Conservation (phyloP, 441 rosid genomes). For the Arabidopsis hybrid region DNA sequence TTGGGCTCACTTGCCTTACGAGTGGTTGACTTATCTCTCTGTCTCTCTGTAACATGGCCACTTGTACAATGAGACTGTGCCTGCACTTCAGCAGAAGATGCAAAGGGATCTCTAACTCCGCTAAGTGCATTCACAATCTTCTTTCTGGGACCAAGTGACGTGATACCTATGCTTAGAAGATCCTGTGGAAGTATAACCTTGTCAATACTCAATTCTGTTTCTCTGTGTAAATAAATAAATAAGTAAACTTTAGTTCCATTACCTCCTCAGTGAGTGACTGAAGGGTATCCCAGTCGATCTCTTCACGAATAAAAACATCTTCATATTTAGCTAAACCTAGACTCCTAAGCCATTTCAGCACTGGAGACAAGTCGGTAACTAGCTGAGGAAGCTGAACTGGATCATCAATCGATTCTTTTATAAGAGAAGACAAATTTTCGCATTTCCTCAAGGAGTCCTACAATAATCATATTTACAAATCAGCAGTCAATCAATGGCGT, state of each 20-base stretch:
- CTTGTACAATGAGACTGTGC: constrained; percentile 43
- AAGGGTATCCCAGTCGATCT: constrained; percentile 89
- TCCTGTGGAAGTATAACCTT: constrained; percentile 55
- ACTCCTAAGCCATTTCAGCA: constrained; percentile 65
- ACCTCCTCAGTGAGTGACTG: constrained; percentile 91
- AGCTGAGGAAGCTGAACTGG: constrained; percentile 48
- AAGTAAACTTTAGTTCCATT: constrained; percentile 19
- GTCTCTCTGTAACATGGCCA: constrained; percentile 46
- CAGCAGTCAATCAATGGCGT: constrained; percentile 7
- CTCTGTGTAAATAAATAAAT: neutral
- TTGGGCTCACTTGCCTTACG: constrained; percentile 49
- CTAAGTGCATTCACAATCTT: constrained; percentile 78
- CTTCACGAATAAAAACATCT: constrained; percentile 79
- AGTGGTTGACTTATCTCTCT: constrained; percentile 49
- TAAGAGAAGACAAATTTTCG: constrained; percentile 26
- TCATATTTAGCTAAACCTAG: constrained; percentile 76
- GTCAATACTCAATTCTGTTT: neutral
- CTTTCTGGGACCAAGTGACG: constrained; percentile 94
- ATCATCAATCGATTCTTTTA: constrained; percentile 46
- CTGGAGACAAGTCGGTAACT: constrained; percentile 66
- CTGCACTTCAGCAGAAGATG: constrained; percentile 39
- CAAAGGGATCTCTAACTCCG: constrained; percentile 54
- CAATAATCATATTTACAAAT: constrained; percentile 17
- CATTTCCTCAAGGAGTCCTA: constrained; percentile 48
- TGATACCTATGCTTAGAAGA: constrained; percentile 74